Conservation (phyloP, 768 basidiomycete genomes). For the Serendipita indica region DNA sequence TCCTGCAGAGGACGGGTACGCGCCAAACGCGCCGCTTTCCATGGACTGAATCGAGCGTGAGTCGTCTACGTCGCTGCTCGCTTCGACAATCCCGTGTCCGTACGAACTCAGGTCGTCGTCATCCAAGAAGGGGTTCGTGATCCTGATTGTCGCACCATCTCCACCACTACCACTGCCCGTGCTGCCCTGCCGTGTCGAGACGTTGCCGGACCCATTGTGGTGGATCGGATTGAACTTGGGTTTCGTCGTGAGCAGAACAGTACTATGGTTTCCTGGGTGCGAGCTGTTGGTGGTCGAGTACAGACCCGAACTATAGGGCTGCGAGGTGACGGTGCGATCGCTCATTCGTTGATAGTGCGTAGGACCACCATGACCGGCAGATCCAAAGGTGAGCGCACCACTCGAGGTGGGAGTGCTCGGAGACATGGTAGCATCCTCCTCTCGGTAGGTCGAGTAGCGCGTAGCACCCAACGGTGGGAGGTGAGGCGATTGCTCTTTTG, state of each 20-base stretch:
- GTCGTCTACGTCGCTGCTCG: neutral
- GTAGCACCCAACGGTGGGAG: neutral
- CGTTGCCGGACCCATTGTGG: neutral
- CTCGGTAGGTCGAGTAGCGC: neutral
- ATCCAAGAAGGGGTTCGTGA: constrained; percentile 5
- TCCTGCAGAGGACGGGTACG: neutral
- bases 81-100: neutral
- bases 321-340: neutral
- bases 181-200: neutral
- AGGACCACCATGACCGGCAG: neutral
- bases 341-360: neutral
- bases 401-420: neutral
- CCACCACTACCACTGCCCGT: neutral
- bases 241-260: neutral
- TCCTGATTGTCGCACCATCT: neutral
- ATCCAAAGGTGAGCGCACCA: constrained; percentile 2
- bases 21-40: constrained; percentile 6
- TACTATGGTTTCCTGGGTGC: neutral
- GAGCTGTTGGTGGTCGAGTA: neutral
- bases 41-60: neutral
- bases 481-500: neutral
- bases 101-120: constrained; percentile 5
- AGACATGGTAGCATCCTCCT: neutral
- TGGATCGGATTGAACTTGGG: constrained; percentile 3
- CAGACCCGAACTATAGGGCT: neutral